Evolutionary conservation across 2,329 filamentous ascomycete genomes (phyloP), one percentile per base, ranked within the genome.

Genomic region (Trichoderma polysporum): DNA sequence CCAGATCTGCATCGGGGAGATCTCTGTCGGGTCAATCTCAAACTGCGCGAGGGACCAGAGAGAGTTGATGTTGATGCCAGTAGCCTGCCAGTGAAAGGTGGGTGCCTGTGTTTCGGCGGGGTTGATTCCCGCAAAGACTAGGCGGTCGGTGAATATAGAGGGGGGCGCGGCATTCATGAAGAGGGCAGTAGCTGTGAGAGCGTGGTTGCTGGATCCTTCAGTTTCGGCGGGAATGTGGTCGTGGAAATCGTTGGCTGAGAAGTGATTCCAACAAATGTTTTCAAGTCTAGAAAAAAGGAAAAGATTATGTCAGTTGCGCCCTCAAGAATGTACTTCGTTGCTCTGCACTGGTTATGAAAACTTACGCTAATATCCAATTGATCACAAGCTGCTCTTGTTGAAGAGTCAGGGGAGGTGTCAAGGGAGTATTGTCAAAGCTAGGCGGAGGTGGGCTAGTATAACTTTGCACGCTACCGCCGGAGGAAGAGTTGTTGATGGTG

Each of bases 351-450:
- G 22, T 19, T 19, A 1, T 41, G n/a, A 66, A 27, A 10, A 73
- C 82, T 70, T 77, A 86, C 84, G 81, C 80, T 25, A 86, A 76
- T 66, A 86, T 84, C 62, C 86, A 85, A 74, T 86, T 86, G 69
- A 86, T 79, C 19, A 79, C 82, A 50, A 77, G 75, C 49, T 82
- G 79, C 35, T 81, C 82, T 70, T 85, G 78, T 3, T 75, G 74
- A 1, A 74, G 73, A 5, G 76, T 78, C 67, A 79, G 19, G 10
- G 63, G 53, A 6, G 63, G 63, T 31, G 47, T 52, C 45, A 53
- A 15, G 19, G 62, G 52, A 27, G 53, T 27, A 74, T 54, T 74
- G 74, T 13, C 72, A 35, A 68, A 68, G 74, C 29, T 50, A 2
- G 65, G 66, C 61, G 37, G 66, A 68, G n/a, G 72, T 35, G 73